Evolutionary conservation across 805 yeast species (phyloP), one percentile per base, ranked within the genome.

Genomic region (Kurtzmaniella cleridarum): DNA sequence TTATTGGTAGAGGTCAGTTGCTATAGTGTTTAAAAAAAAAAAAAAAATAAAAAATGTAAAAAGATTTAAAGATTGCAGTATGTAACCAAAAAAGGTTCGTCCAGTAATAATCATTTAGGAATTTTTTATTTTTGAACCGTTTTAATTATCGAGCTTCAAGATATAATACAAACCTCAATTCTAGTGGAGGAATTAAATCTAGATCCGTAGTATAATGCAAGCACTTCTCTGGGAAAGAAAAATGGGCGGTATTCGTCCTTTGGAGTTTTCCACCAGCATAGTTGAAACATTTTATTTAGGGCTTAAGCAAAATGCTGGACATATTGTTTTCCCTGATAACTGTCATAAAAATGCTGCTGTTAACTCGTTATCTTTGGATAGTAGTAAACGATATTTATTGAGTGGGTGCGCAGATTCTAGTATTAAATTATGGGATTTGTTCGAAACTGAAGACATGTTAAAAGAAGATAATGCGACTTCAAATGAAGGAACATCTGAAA

Each of bases 371-470:
- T 73, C 80, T 1, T 48, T 84, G 13, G 93, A 85, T 40, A 50
- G 54, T 2, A 67, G 67, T 3, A 53, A 62, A 34, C 61, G 73
- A 41, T 80, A 58, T 43, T 47, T 85, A 46, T 57, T 86, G 5
- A 78, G 88, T 23, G 95, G 90, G 1, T 78, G 84, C 14, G 85
- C 85, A 1, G 91, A 85, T 51, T 76, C 86, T 1, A 66, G 79
- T 2, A 65, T 86, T 11, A 76, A 76, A 40, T 43, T 86, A 20
- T 86, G 91, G 89, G 84, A 81, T 43, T 45, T 79, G 16, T 54
- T 64, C 41, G 43, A 41, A 44, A 45, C 33, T 24, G 46, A 32
- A 41, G 47, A 11, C 20, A 34, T 32, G 20, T 41, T 41, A 31
- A 9, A n/a, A 16, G 36, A 36, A 40, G 41, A 48, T 34, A 34